phyloP scores from a whole-genome alignment of 345 rosid genomes.

The Gossypium herbaceum region DNA sequence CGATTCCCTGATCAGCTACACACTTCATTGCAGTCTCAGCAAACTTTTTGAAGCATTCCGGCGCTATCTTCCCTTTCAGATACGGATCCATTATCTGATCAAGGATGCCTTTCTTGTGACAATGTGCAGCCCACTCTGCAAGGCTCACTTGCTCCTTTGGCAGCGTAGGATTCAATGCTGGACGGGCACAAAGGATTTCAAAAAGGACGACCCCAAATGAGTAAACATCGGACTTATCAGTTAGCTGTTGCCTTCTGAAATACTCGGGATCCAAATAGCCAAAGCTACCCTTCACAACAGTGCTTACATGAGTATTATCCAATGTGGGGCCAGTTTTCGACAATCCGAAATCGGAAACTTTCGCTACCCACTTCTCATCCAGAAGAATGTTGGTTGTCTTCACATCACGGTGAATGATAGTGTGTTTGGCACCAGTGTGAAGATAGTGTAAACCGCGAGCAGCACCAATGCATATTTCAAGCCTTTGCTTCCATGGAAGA shows the following conservation, averaged over 20 bases:
- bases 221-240: conserved; percentile 94
- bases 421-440: conserved; percentile 96
- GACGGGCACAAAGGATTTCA: conserved; percentile 91
- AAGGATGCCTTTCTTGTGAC: conserved; percentile 91
- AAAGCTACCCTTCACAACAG: conserved; percentile 95
- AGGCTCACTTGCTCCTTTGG: conserved; percentile 95
- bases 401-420: conserved; percentile 95
- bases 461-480: conserved; percentile 94
- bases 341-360: conserved; percentile 95
- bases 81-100: conserved; percentile 84
- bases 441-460: conserved; percentile 96
- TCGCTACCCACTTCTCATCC: conserved; percentile 99
- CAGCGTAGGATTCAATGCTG: conserved; percentile 83
- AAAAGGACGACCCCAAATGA: conserved; percentile 95
- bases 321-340: conserved; percentile 96
- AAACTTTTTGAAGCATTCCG: conserved; percentile 91
- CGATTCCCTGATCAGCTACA: conserved; percentile 81
- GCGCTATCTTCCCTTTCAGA: conserved; percentile 82
- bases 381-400: conserved; percentile 95
- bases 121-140: conserved; percentile 98
- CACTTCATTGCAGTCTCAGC: conserved; percentile 98
- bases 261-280: conserved; percentile 98
- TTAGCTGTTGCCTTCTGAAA: conserved; percentile 91
- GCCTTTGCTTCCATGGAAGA: conserved; percentile 94
- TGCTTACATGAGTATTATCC: conserved; percentile 97